phyloP scores from a whole-genome alignment of 805 yeast genomes.

The Ogataea salicorniae region DNA sequence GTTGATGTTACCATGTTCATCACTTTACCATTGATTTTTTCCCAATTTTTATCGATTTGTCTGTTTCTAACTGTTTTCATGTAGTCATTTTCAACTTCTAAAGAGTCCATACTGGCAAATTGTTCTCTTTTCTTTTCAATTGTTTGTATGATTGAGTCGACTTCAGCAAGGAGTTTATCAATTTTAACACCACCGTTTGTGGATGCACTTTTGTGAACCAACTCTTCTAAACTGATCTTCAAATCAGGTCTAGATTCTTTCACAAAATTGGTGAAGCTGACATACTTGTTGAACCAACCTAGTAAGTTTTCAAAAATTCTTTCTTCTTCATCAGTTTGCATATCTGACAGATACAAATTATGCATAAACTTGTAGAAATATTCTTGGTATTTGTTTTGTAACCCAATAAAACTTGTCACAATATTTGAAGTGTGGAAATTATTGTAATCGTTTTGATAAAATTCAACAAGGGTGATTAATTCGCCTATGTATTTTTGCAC shows the following conservation, averaged over 20 bases:
- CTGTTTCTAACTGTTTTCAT: slow-evolving; percentile 20
- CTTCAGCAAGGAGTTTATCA: slow-evolving; percentile 32
- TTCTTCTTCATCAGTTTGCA: slow-evolving; percentile 31
- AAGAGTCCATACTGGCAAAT: slow-evolving; percentile 31
- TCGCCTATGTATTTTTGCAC: slow-evolving; percentile 65
- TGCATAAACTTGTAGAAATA: slow-evolving; percentile 72
- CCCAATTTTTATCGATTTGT: slow-evolving; percentile 37
- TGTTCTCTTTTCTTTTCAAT: slow-evolving; percentile 34
- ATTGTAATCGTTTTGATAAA: slow-evolving; percentile 40
- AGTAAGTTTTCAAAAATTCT: slow-evolving; percentile 64
- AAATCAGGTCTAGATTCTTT: slow-evolving; percentile 37
- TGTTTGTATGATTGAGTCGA: slow-evolving; percentile 35
- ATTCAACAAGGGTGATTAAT: slow-evolving; percentile 51
- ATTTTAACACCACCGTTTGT: slow-evolving; percentile 25
- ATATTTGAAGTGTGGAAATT: slow-evolving; percentile 43
- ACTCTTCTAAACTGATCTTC: slow-evolving; percentile 40
- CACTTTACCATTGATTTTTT: slow-evolving; percentile 33
- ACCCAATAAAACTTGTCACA: slow-evolving; percentile 58
- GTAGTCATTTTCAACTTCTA: slow-evolving; percentile 18
- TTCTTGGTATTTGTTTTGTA: slow-evolving; percentile 69
- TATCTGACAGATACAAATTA: slow-evolving; percentile 75
- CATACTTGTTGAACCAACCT: slow-evolving; percentile 66
- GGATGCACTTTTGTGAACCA: slow-evolving; percentile 22
- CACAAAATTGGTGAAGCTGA: slow-evolving; percentile 60
- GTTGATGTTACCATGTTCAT: slow-evolving; percentile 18